Evolutionary conservation across 2,329 filamentous ascomycete species (phyloP).

Genomic region (Monilinia polystroma): DNA sequence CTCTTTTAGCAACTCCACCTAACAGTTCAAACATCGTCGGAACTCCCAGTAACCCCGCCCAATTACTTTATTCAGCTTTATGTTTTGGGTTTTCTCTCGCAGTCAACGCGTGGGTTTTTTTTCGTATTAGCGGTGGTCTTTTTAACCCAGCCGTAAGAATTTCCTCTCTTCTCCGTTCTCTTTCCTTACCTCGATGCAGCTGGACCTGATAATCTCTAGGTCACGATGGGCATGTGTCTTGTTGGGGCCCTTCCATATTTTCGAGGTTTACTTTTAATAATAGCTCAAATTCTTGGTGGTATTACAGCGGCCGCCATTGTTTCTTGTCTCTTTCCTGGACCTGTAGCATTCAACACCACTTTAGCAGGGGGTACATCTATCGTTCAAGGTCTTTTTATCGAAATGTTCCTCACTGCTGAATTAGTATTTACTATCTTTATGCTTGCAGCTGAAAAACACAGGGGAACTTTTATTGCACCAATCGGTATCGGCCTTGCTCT

Average conservation of each 20-base stretch:
- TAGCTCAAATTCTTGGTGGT: constrained; percentile 41
- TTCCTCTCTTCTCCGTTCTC: background rate
- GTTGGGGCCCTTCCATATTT: constrained; percentile 41
- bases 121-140: constrained; percentile 50
- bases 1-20: constrained; percentile 34
- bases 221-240: constrained; percentile 43
- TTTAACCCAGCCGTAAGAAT: constrained; percentile 48
- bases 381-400: constrained; percentile 49
- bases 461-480: constrained; percentile 49
- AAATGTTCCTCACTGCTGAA: constrained; percentile 49
- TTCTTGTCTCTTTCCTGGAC: constrained; percentile 39
- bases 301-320: constrained; percentile 44
- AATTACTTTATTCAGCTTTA: constrained; percentile 40
- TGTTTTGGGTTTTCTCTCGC: constrained; percentile 43
- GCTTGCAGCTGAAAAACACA: constrained; percentile 51
- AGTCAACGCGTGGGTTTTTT: constrained; percentile 57
- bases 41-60: constrained; percentile 43
- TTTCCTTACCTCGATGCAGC: constrained; percentile 42
- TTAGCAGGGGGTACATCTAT: constrained; percentile 44
- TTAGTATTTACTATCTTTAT: constrained; percentile 53
- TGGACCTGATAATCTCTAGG: constrained; percentile 31
- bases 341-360: constrained; percentile 47
- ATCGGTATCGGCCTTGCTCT: constrained; percentile 49
- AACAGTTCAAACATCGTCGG: constrained; percentile 42
- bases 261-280: constrained; percentile 39